Conservation (phyloP, 2,329 filamentous ascomycete genomes). For the Pestalotiopsis sp. region DNA sequence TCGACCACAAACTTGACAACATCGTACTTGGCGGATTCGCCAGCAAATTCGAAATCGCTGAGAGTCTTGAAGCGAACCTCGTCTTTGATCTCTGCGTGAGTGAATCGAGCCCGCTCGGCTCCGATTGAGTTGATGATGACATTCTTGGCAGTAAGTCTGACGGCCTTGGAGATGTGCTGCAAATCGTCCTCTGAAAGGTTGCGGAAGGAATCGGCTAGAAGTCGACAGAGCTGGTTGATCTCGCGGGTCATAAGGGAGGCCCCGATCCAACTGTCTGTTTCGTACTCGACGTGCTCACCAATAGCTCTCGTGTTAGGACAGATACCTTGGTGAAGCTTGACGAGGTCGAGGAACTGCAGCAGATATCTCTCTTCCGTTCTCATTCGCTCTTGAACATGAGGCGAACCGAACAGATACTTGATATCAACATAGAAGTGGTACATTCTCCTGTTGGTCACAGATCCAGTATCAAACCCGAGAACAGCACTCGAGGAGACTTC, state of each 20-base stretch:
- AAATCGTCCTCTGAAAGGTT: slow-evolving; percentile 67
- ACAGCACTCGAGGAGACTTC: slow-evolving; percentile 85
- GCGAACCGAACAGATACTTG: slow-evolving; percentile 85
- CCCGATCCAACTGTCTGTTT: slow-evolving; percentile 97
- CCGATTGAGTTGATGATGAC: slow-evolving; percentile 90
- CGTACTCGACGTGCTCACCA: slow-evolving; percentile 96
- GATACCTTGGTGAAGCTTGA: slow-evolving; percentile 95
- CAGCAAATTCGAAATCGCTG: slow-evolving; percentile 79
- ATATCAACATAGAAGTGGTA: slow-evolving; percentile 98
- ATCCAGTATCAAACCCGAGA: slow-evolving; percentile 89
- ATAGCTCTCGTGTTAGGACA: slow-evolving; percentile 91
- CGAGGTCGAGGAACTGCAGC: slow-evolving; percentile 91
- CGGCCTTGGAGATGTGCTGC: slow-evolving; percentile 68
- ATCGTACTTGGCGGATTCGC: slow-evolving; percentile 55
- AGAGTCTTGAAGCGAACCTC: slow-evolving; percentile 81
- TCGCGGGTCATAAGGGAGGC: slow-evolving; percentile 92
- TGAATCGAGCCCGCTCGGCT: slow-evolving; percentile 83
- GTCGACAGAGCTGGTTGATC: slow-evolving; percentile 88
- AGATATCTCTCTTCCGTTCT: slow-evolving; percentile 85
- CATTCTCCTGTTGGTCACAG: slow-evolving; percentile 91
- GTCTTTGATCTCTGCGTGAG: slow-evolving; percentile 84
- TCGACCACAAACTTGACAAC: slow-evolving; percentile 89
- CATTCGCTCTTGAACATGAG: slow-evolving; percentile 84
- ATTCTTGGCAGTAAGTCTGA: slow-evolving; percentile 74
- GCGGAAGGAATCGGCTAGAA: slow-evolving; percentile 85